A percentile compares a stretch with the other conserved stretches of the same genome.
phyloP scores from a whole-genome alignment of 768 basidiomycete genomes.

The Pisolithus sp. region DNA sequence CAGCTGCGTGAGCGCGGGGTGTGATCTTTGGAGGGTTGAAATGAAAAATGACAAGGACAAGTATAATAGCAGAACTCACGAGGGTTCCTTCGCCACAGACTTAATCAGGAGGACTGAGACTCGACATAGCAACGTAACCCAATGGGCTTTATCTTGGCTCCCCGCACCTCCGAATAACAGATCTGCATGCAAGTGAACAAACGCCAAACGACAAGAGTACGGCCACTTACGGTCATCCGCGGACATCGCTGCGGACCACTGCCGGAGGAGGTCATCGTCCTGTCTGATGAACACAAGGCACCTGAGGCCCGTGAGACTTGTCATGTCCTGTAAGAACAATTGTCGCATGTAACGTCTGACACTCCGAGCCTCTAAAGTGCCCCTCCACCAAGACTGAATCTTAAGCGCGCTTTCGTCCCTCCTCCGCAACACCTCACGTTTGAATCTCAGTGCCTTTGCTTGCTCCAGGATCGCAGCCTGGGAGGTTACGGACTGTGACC shows the following conservation, averaged over 20 bases:
- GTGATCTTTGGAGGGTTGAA: conserved; percentile 35
- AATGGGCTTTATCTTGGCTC: conserved; percentile 39
- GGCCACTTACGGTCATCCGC: conserved; percentile 15
- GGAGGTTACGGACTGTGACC: conserved; percentile 44
- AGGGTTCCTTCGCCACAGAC: conserved; percentile 42
- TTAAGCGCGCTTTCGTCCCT: conserved; percentile 51
- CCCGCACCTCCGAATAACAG: conserved; percentile 34
- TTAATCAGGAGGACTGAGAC: conserved; percentile 43
- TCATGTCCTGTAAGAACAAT: conserved; percentile 47
- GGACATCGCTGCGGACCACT: conserved; percentile 26
- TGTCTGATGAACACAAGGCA: conserved; percentile 58
- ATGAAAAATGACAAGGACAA: not conserved
- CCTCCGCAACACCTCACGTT: conserved; percentile 49
- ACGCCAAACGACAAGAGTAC: not conserved
- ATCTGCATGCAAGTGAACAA: conserved; percentile 23
- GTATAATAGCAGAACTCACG: conserved; percentile 34
- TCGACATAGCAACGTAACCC: conserved; percentile 56
- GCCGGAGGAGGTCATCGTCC: conserved; percentile 25
- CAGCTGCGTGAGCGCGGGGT: conserved; percentile 41
- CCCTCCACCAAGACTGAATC: conserved; percentile 71
- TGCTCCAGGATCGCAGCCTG: conserved; percentile 54
- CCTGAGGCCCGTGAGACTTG: conserved; percentile 51
- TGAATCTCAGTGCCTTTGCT: conserved; percentile 53
- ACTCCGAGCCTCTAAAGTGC: conserved; percentile 33
- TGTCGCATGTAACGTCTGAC: conserved; percentile 41